Evolutionary conservation across 2,329 filamentous ascomycete genomes (phyloP), one percentile per base, ranked within the genome.

Genomic region (Chrysoporthe cubensis): DNA sequence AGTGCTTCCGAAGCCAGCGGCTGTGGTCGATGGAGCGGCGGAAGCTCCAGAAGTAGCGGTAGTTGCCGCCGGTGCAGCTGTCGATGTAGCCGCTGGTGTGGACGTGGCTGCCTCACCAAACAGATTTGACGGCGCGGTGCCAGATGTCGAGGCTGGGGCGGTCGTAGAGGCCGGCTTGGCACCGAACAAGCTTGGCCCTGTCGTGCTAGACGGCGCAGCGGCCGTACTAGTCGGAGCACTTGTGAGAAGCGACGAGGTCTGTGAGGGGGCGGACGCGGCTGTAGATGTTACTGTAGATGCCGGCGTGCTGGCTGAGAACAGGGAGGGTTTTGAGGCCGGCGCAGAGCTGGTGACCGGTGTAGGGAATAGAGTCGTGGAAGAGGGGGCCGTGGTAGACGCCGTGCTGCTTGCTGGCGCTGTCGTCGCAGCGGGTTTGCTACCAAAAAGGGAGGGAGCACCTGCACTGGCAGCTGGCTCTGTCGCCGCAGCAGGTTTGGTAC

Each of bases 341-440:
- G 67, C 61, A 32, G 71, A 50, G 34, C 60, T 65, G 42, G 34
- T 63, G 50, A 62, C 43, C 34, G 70, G 71, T 14, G 61, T 44
- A 21, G 48, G 65, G 60, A 71, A 71, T 8, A 67, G 62, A 42
- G 56, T 58, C 4, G 68, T 66, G 8, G 71, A 9, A n/a, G 73
- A 52, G 32, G 74, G 69, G 16, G 72, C 50, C 2, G 71, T 37
- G 2, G 70, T 69, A 13, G 67, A 54, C 18, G 64, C 64, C 37
- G 62, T 52, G 34, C 54, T 69, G 61, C 56, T 67, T 4, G 77
- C 69, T 44, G 79, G 75, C 21, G 74, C 74, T n/a, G 79, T 71
- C 32, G 79, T 69, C 14, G 78, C 74, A 11, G 80, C 75, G 48
- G 79, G 76, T 73, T 82, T 83, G 21, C 77, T 73, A 64, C 79